phyloP scores from a whole-genome alignment of 75 land plant species.

The Gnetum montanum region DNA sequence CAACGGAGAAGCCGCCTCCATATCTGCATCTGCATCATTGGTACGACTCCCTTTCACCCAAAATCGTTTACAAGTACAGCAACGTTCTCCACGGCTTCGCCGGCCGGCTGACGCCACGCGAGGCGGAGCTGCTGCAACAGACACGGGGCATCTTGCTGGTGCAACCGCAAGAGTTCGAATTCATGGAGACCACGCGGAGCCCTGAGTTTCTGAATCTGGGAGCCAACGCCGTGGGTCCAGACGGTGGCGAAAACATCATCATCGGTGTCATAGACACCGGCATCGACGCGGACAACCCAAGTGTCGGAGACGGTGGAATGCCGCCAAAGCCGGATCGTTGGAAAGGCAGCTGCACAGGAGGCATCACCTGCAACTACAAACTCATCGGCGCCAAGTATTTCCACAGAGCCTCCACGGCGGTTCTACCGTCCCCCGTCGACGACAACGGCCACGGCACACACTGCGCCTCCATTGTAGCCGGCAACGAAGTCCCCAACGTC shows the following conservation, averaged over 20 bases:
- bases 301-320: slow-evolving; percentile 20
- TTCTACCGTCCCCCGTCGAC: slow-evolving; percentile 23
- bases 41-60: too few relatives aligned
- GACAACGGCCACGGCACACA: slow-evolving; percentile 28
- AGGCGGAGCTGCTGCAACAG: slow-evolving; percentile 23
- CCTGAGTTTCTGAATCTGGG: slow-evolving; percentile 39
- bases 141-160: slow-evolving; percentile 27
- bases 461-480: slow-evolving; percentile 25
- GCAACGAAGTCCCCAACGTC: slow-evolving; percentile 11
- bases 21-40: too few relatives aligned
- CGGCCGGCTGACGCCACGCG: slow-evolving; percentile 25
- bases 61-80: slow-evolving; percentile 37
- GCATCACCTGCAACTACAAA: slow-evolving; percentile 23
- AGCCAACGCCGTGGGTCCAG: too few relatives aligned
- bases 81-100: slow-evolving; percentile 46
- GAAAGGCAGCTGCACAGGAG: slow-evolving; percentile 17
- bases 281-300: slow-evolving; percentile 46
- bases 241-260: slow-evolving; percentile 40
- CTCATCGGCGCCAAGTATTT: slow-evolving; percentile 34
- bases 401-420: slow-evolving; percentile 24
- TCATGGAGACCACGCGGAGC: slow-evolving; percentile 47
- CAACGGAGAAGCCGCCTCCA: too few relatives aligned
- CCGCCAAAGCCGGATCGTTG: slow-evolving; percentile 13
- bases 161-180: slow-evolving; percentile 8
- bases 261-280: slow-evolving; percentile 36